Percentiles rank a stretch among this genome's conserved stretches.
Conservation (phyloP, 2,329 filamentous ascomycete species). For the Talaromyces sp. region DNA sequence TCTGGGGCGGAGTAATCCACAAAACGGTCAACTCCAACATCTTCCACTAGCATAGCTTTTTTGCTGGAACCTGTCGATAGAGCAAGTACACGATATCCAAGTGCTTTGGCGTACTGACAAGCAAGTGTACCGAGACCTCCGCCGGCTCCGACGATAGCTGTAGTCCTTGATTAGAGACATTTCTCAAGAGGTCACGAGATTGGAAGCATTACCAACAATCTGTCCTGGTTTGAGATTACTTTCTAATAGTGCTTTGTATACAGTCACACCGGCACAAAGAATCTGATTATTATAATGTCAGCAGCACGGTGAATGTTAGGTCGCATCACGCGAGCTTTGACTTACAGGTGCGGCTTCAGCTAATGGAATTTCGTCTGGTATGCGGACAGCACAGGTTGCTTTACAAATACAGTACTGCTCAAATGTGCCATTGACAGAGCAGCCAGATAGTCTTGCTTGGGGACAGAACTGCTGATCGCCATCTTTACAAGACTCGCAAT, state of each 20-base stretch:
- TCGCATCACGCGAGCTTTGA: too few relatives aligned
- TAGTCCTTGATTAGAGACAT: too few relatives aligned
- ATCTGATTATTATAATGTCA: conserved; percentile 35
- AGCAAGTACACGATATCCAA: conserved; percentile 75
- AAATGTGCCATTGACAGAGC: conserved; percentile 88
- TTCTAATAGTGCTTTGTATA: conserved; percentile 89
- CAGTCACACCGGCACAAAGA: conserved; percentile 79
- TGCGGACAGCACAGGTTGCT: conserved; percentile 74
- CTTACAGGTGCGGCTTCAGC: conserved; percentile 64
- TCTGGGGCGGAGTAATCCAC: conserved; percentile 71
- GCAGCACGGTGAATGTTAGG: too few relatives aligned
- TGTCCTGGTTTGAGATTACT: conserved; percentile 69
- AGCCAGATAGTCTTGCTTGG: conserved; percentile 68
- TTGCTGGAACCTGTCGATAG: conserved; percentile 84
- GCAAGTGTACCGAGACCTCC: conserved; percentile 76
- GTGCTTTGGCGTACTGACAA: conserved; percentile 82
- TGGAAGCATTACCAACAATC: conserved; percentile 45
- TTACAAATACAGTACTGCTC: conserved; percentile 89
- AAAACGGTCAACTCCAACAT: conserved; percentile 54
- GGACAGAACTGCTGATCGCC: conserved; percentile 74
- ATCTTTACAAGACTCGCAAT: conserved; percentile 72
- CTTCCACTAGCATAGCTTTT: conserved; percentile 62
- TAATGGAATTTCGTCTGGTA: conserved; percentile 70
- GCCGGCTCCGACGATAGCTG: conserved; percentile 76
- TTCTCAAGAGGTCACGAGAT: too few relatives aligned